Evolutionary conservation across 352 stramenopile species (phyloP), one percentile per base, ranked within the genome.

Genomic region (Phytophthora ohioensis): DNA sequence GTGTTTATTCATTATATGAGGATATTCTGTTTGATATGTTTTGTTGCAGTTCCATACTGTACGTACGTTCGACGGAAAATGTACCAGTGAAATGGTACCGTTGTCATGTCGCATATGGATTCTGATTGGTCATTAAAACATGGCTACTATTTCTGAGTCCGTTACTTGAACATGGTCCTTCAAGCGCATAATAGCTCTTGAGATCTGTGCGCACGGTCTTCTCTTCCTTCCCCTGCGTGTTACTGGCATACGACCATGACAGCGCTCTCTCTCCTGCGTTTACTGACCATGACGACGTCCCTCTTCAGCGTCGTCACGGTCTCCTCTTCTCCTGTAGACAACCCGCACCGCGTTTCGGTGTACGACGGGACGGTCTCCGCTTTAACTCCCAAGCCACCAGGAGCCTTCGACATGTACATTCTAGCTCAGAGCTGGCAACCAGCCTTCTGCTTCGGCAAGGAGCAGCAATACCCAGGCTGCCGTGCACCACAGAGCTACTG

Each of bases 371-470:
- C 34, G 7, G 45, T 88, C 13, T 46, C 51, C 5, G 31, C 46
- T 5, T 57, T 85, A 2, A 34, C 47, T 12, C n/a, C 42, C 21
- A 27, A 27, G 12, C 8, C 38, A 5, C 39, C 63, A 0, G 61
- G 58, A 27, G 53, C 41, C 39, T 96, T 93, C 63, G 87, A 97
- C 62, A 91, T 97, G 42, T 98, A 97, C 78, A 90, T 98, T 47
- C 82, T 98, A 53, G 91, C 92, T 51, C 90, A 96, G 75, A 97
- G 88, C 70, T 98, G 92, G 92, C 91, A 96, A 63, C 82, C 92
- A 8, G 66, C 91, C 61, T 98, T 97, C 68, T 98, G 91, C 73
- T 52, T 67, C 38, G 69, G 82, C 63, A 90, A 93, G 21, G 61
- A 78, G 47, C 38, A 57, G 30, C 35, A 83, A 58, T 94, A 86